phyloP scores from a whole-genome alignment of 164 flowering plant genomes.

The Chimonanthus salicifolius region DNA sequence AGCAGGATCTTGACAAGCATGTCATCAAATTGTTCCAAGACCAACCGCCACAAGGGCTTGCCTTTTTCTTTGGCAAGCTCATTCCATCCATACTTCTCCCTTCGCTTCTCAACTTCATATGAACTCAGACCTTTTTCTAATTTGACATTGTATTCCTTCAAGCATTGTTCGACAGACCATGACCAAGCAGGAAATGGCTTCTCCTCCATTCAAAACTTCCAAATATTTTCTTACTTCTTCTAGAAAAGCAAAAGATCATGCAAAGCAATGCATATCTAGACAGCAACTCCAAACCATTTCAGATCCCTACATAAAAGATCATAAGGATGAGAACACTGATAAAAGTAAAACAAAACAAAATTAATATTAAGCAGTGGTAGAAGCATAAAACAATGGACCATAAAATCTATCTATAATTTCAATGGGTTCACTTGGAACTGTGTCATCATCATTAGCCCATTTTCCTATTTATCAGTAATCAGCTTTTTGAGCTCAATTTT shows the following conservation, averaged over 20 bases:
- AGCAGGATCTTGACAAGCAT: conserved; percentile 75
- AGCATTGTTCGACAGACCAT: conserved; percentile 76
- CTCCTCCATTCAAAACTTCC: conserved; percentile 40
- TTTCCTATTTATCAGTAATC: no score
- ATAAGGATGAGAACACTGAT: background rate
- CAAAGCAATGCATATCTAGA: background rate
- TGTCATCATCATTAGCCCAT: no score
- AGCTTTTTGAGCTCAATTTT: no score
- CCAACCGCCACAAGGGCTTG: conserved; percentile 68
- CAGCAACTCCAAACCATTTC: background rate
- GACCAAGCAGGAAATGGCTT: conserved; percentile 75
- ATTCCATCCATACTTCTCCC: conserved; percentile 69
- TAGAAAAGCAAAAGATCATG: background rate
- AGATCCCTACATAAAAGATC: conserved; percentile 5
- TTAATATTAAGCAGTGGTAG: background rate
- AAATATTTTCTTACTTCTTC: background rate
- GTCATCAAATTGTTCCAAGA: conserved; percentile 86
- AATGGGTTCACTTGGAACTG: no score
- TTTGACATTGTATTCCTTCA: conserved; percentile 68
- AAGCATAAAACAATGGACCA: background rate
- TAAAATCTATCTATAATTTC: background rate
- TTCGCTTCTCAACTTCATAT: conserved; percentile 61
- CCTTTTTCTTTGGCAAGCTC: conserved; percentile 79
- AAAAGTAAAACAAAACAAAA: no score
- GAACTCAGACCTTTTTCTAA: conserved; percentile 61